Base-by-base conservation (phyloP, 1,139 yeast species). In the Yamadazyma trypodendri region DNA sequence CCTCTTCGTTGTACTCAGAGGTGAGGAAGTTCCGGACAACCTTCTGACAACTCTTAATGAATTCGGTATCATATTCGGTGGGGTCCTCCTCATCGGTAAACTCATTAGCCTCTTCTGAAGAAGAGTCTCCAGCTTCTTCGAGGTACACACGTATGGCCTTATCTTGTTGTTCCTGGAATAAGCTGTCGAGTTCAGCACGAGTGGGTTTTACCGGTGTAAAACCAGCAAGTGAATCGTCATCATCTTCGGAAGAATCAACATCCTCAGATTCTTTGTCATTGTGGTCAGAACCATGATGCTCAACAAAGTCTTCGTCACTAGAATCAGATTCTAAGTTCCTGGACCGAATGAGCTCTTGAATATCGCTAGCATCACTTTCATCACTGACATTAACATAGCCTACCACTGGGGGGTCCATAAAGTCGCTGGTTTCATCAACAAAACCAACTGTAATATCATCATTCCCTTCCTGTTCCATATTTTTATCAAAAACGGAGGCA, bases 241-340 rank as follows among this genome's bases (percentile, higher is more conserved):
- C 39, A 11, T 31, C 35, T 10, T 24, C 32, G 7, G 24, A 31
- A 14, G 15, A 3, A 13, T 14, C 28, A 17, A 25, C 38, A 10
- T 31, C 38, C 11, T 25, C 34, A n/a, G 10, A 15, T 11, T 22
- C 27, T 4, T n/a, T n/a, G n/a, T n/a, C n/a, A n/a, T n/a, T n/a
- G n/a, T n/a, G n/a, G n/a, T n/a, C n/a, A n/a, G n/a, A n/a, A n/a
- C n/a, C n/a, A n/a, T n/a, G n/a, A n/a, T n/a, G n/a, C n/a, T n/a
- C n/a, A n/a, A n/a, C 25, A 18, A 20, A 11, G 14, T 34, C 37
- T 12, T 28, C 32, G 3, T 28, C 37, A 28, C 32, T 18, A 17
- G 22, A 31, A 5, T 31, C 33, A 18, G 10, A 24, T 15, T 20
- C 10, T 11, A 22, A n/a, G n/a, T n/a, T 18, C 21, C 8, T 5